These are phyloP conservation scores for Toxoplasma gondii DNA, from an alignment of 169 alveolate genomes.

Conservation along the genomic window DNA sequence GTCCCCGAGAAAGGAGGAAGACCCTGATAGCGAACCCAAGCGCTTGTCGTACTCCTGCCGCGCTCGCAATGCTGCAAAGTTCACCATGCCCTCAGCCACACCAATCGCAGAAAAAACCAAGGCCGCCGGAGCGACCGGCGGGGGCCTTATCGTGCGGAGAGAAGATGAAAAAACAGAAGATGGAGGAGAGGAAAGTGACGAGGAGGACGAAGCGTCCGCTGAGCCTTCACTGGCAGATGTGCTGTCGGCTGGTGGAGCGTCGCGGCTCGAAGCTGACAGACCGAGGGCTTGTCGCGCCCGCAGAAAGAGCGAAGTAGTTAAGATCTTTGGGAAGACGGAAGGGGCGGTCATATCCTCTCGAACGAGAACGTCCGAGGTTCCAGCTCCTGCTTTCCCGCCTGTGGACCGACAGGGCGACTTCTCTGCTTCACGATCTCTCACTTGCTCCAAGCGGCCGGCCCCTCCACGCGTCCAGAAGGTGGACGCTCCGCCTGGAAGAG, in stretches of 20 bases:
- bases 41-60: constrained; percentile 24
- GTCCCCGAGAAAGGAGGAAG: not conserved
- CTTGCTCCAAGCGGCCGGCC: not conserved
- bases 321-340: not conserved
- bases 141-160: not conserved
- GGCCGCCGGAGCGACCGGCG: constrained; percentile 28
- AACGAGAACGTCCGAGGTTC: too few species aligned
- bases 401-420: too few species aligned
- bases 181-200: not conserved
- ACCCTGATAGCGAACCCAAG: not conserved
- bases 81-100: constrained; percentile 33
- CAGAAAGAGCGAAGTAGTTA: not conserved
- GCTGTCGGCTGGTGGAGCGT: not conserved
- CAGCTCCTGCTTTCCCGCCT: too few species aligned
- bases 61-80: constrained; percentile 1
- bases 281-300: constrained; percentile 16
- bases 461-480: not conserved
- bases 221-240: not conserved
- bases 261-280: not conserved
- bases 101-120: constrained; percentile 9
- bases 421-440: not conserved
- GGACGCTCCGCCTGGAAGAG: not conserved
- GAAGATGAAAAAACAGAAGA: not conserved
- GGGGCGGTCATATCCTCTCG: not conserved
- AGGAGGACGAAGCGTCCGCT: not conserved